phyloP scores from a whole-genome alignment of 495 filamentous ascomycete species.

The Penicillium lividum region DNA sequence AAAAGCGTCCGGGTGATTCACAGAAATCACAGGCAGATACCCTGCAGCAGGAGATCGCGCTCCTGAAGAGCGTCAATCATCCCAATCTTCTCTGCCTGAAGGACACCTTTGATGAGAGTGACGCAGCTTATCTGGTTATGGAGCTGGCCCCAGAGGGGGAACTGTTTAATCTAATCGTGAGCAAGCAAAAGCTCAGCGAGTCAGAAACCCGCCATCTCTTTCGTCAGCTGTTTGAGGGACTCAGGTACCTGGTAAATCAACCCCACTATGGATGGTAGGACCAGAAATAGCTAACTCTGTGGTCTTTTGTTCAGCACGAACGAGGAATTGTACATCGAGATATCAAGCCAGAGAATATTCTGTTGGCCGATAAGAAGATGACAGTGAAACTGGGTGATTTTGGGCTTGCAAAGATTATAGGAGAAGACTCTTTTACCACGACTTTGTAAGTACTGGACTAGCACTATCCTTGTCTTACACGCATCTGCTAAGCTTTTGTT shows the following conservation, averaged over 20 bases:
- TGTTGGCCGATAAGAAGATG: slow-evolving; percentile 79
- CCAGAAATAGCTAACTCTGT: neutral
- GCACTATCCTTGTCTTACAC: neutral
- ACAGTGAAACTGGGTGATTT: slow-evolving; percentile 95
- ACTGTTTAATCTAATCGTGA: slow-evolving; percentile 90
- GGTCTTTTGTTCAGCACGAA: slow-evolving; percentile 67
- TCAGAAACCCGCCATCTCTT: slow-evolving; percentile 83
- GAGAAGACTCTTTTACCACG: slow-evolving; percentile 97
- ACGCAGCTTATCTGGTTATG: slow-evolving; percentile 87
- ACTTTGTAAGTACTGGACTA: slow-evolving; percentile 61
- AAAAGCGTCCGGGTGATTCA: slow-evolving; percentile 73
- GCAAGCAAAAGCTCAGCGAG: slow-evolving; percentile 84
- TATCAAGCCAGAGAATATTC: slow-evolving; percentile 98
- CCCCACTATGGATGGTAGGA: neutral
- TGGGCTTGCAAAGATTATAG: slow-evolving; percentile 97
- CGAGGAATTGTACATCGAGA: slow-evolving; percentile 97
- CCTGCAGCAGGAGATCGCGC: slow-evolving; percentile 92
- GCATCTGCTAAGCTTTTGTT: slow-evolving; percentile 13
- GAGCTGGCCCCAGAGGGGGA: slow-evolving; percentile 93
- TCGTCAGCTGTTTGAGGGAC: slow-evolving; percentile 84
- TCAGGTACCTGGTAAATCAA: slow-evolving; percentile 84
- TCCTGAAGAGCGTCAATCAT: slow-evolving; percentile 94
- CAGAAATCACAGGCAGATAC: slow-evolving; percentile 83
- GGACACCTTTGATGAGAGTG: slow-evolving; percentile 89
- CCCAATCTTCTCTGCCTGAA: slow-evolving; percentile 94